Evolutionary conservation across 306 rosid species (phyloP), one percentile per base, ranked within the genome.

Genomic region (Fagus crenata): DNA sequence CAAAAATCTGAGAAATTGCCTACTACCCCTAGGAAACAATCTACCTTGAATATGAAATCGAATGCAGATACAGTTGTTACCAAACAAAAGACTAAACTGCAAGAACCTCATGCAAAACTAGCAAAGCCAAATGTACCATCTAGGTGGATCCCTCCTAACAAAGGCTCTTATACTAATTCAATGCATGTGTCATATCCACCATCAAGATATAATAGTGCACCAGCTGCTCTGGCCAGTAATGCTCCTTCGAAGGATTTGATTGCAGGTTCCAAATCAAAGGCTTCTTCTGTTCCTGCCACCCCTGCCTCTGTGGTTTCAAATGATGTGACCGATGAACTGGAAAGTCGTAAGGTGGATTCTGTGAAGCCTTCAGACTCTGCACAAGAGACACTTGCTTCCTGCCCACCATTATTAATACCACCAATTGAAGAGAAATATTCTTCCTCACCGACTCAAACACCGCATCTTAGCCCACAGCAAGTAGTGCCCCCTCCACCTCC

Each of bases 141-240:
- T 63, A 86, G 88, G 90, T 95, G 97, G 97, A 86, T 87, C 80
- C 91, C 99, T 61, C 72, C 97, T 53, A 91, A 90, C 84, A 90
- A 92, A 86, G 95, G 91, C 74, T 88, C 93, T 37, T 83, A 86
- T 77, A 69, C 79, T 51, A 89, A 86, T 85, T 92, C 99, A 79
- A 88, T 86, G 97, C 97, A 89, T 40, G 92, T 95, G 39, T 85
- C 81, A 49, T 89, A 95, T 87, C 96, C 98, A 78, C 90, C 97
- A 35, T 75, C 93, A 68, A 92, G 90, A 81, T 80, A 79, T 75
- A 89, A 91, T 46, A 84, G 90, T 75, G 87, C 91, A 64, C 96
- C 96, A n/a, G 85, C 93, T 67, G 86, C 86, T 61, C 72, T 87
- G 81, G 64, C 74, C 46, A 75, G 84, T 81, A 1, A 76, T 32